These are phyloP conservation scores for Xylariaceae sp. DNA, from an alignment of 2,329 filamentous ascomycete genomes.

Conservation along the genomic window DNA sequence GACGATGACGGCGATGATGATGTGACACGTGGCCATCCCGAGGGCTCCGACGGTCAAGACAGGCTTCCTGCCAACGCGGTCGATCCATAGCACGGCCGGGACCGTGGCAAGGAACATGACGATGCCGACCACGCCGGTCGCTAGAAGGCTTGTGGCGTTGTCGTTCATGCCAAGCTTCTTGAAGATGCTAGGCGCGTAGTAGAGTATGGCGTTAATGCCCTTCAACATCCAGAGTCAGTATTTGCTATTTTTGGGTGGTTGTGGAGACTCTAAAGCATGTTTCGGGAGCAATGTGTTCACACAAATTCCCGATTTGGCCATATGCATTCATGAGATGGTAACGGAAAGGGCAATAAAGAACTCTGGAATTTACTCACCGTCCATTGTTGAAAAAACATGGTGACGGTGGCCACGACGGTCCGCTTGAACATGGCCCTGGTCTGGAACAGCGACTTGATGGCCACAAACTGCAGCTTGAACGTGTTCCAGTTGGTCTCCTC, in stretches of 20 bases:
- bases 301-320: too few species aligned
- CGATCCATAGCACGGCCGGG: conserved; percentile 67
- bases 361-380: too few species aligned
- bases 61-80: conserved; percentile 65
- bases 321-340: too few species aligned
- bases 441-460: conserved; percentile 66
- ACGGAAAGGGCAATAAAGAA: too few species aligned
- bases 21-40: conserved; percentile 71
- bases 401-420: conserved; percentile 64
- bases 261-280: too few species aligned
- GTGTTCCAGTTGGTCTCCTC: conserved; percentile 63
- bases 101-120: conserved; percentile 71
- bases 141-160: conserved; percentile 60
- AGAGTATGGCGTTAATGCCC: conserved; percentile 63
- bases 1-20: conserved; percentile 71
- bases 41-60: conserved; percentile 66
- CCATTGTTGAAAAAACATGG: conserved; percentile 64
- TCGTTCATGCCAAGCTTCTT: conserved; percentile 60
- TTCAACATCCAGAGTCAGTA: too few species aligned
- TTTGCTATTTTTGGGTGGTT: too few species aligned
- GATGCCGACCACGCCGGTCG: conserved; percentile 72
- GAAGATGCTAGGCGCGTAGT: conserved; percentile 74
- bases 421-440: conserved; percentile 68
- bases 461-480: conserved; percentile 71
- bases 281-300: too few species aligned